Conservation (phyloP, 768 basidiomycete species). For the Lyophyllum shimeji region DNA sequence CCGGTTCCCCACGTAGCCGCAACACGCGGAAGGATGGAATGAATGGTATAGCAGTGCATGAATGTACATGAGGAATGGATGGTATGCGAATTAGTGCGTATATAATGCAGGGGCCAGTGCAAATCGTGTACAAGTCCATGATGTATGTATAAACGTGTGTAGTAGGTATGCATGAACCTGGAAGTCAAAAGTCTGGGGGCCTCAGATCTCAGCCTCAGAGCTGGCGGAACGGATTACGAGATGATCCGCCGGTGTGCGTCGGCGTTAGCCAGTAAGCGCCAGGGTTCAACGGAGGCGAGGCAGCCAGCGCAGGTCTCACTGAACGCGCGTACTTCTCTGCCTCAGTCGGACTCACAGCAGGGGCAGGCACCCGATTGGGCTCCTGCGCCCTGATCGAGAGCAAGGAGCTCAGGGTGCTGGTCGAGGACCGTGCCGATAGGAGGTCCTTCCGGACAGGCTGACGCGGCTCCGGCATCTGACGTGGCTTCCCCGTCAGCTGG, state of each 20-base stretch:
- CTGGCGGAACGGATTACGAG: slow-evolving; percentile 53
- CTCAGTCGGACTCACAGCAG: slow-evolving; percentile 41
- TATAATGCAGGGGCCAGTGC: not conserved
- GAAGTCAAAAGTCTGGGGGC: not conserved
- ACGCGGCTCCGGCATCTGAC: slow-evolving; percentile 67
- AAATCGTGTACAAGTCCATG: not conserved
- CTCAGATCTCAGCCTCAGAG: no score
- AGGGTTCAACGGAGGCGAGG: slow-evolving; percentile 26
- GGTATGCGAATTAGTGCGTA: slow-evolving; percentile 1
- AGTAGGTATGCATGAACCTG: not conserved
- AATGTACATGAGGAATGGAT: slow-evolving; percentile 9
- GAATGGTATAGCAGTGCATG: slow-evolving; percentile 5
- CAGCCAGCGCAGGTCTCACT: slow-evolving; percentile 33
- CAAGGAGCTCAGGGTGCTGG: slow-evolving; percentile 41
- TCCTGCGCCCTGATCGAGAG: slow-evolving; percentile 22
- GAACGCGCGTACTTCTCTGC: slow-evolving; percentile 61
- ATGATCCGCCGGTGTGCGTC: slow-evolving; percentile 43
- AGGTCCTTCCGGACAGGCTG: slow-evolving; percentile 57
- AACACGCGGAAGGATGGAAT: not conserved
- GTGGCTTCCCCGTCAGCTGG: slow-evolving; percentile 63
- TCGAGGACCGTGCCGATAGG: slow-evolving; percentile 48
- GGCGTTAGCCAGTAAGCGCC: slow-evolving; percentile 44
- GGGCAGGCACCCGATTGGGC: slow-evolving; percentile 10
- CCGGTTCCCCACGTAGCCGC: slow-evolving; percentile 11
- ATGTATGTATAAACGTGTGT: not conserved